These are phyloP conservation scores for Candida easanensis DNA, from an alignment of 805 yeast genomes.

Conservation along the genomic window DNA sequence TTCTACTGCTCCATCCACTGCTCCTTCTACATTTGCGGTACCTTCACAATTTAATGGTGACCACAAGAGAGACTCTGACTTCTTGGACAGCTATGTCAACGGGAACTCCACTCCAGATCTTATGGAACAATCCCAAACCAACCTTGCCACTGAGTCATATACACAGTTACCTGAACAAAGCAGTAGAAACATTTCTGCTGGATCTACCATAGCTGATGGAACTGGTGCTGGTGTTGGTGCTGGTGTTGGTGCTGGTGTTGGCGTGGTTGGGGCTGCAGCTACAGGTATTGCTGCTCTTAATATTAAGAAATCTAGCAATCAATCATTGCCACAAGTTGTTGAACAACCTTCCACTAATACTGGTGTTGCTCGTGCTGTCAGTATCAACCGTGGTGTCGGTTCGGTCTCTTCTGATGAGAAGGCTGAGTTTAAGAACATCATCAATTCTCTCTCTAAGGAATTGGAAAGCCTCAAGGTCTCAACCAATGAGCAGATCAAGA, in stretches of 20 bases:
- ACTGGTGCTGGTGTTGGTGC: constrained; percentile 12
- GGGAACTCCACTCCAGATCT: constrained; percentile 18
- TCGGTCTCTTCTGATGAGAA: constrained; percentile 15
- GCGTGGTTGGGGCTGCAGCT: constrained; percentile 12
- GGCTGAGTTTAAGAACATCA: constrained; percentile 27
- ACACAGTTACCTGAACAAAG: not conserved
- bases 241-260: constrained; percentile 10
- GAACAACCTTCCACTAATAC: constrained; percentile 1
- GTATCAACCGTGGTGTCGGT: constrained; percentile 2
- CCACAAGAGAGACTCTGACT: constrained; percentile 26
- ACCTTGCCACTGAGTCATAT: not conserved
- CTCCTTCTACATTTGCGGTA: not conserved
- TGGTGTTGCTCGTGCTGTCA: constrained; percentile 11
- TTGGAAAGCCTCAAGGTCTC: constrained; percentile 37
- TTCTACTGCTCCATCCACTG: not conserved
- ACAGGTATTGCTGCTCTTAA: constrained; percentile 1
- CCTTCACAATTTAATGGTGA: constrained; percentile 3
- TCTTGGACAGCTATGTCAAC: constrained; percentile 28
- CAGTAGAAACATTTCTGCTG: not conserved
- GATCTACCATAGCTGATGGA: not conserved
- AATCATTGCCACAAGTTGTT: not conserved
- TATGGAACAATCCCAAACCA: not conserved
- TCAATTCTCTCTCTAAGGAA: constrained; percentile 33
- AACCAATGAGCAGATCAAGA: constrained; percentile 49
- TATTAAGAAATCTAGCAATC: not conserved